phyloP scores from a whole-genome alignment of 2,329 filamentous ascomycete genomes.

The Trichoderma lentiforme region DNA sequence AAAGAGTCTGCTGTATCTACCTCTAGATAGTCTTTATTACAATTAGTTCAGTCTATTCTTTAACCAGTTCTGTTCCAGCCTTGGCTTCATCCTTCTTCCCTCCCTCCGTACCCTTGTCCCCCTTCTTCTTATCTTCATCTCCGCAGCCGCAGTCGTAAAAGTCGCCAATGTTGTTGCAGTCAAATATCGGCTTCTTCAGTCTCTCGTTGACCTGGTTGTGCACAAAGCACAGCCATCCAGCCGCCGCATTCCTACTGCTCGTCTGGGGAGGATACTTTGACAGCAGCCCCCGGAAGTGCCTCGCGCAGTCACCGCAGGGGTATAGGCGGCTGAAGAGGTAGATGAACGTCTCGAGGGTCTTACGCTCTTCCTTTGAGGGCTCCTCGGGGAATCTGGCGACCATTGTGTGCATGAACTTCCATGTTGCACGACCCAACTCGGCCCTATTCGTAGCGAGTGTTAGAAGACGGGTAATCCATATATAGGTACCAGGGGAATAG shows the following conservation, averaged over 20 bases:
- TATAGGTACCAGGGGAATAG: neutral
- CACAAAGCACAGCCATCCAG: conserved; percentile 65
- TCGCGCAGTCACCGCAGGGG: conserved; percentile 66
- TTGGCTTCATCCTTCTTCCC: conserved; percentile 27
- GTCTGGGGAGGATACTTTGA: conserved; percentile 63
- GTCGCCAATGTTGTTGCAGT: conserved; percentile 65
- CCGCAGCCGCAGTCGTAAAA: conserved; percentile 71
- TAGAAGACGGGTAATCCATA: neutral
- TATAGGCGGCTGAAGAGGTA: conserved; percentile 66
- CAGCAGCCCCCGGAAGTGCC: conserved; percentile 62
- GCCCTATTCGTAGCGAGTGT: conserved; percentile 38
- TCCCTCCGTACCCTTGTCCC: conserved; percentile 26
- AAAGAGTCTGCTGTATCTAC: neutral
- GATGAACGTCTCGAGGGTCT: conserved; percentile 62
- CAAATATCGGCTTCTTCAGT: conserved; percentile 59
- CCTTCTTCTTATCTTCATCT: conserved; percentile 54
- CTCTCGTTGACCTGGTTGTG: conserved; percentile 67
- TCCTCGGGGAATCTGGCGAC: conserved; percentile 66
- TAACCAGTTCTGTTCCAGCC: conserved; percentile 27
- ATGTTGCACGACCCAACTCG: conserved; percentile 65
- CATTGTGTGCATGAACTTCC: conserved; percentile 70
- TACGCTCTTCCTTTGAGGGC: conserved; percentile 59
- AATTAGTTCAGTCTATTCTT: conserved; percentile 9
- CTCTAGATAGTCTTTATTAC: neutral
- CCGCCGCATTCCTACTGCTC: conserved; percentile 59